Percentiles rank a stretch among this genome's conserved stretches.
Evolutionary conservation across 768 basidiomycete genomes (phyloP).

Genomic region (Psilocybe subaeruginosa): DNA sequence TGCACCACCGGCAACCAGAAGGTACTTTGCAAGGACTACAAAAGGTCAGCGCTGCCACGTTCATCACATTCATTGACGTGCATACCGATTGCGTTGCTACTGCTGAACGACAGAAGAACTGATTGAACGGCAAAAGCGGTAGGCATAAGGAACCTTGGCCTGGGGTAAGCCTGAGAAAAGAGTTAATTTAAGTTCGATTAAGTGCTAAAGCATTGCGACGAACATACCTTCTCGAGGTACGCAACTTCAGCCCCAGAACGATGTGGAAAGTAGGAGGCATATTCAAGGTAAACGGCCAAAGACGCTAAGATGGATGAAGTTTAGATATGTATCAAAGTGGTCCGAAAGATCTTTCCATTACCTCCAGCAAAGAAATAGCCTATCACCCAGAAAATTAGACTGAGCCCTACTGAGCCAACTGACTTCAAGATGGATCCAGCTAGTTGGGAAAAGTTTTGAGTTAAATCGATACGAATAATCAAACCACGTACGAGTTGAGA

Average conservation of each 20-base stretch:
- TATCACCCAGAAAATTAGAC: conserved; percentile 44
- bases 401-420: conserved; percentile 40
- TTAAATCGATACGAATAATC: background rate
- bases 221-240: conserved; percentile 43
- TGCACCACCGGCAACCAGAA: conserved; percentile 34
- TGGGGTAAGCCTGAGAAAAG: conserved; percentile 38
- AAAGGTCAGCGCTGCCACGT: background rate
- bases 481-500: conserved; percentile 3
- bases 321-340: background rate
- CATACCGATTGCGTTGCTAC: conserved; percentile 41
- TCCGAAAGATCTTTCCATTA: conserved; percentile 10
- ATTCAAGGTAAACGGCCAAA: conserved; percentile 45
- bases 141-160: conserved; percentile 44
- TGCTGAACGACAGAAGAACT: conserved; percentile 38
- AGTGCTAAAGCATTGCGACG: background rate
- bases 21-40: conserved; percentile 37
- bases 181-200: background rate
- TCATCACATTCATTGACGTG: background rate
- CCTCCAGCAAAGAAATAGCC: conserved; percentile 39
- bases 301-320: conserved; percentile 23
- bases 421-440: conserved; percentile 39
- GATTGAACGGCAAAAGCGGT: conserved; percentile 46
- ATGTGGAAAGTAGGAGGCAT: conserved; percentile 49
- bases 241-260: conserved; percentile 54
- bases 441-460: background rate